Conservation (phyloP, 371 early-diverging fungal genomes). For the Vairimorpha ceranae region DNA sequence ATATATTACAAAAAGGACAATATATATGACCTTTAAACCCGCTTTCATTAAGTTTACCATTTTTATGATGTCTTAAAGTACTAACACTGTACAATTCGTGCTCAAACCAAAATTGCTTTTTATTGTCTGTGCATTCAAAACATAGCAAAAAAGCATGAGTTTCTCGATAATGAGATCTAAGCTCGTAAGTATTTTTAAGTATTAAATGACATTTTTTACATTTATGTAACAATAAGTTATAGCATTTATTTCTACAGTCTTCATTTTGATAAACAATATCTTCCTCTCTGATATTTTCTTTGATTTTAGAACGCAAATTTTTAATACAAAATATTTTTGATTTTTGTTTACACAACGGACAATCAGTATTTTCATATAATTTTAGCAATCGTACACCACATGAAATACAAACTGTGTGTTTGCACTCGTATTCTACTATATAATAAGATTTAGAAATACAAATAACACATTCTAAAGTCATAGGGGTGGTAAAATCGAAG, state of each 20-base stretch:
- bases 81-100: constrained; percentile 38
- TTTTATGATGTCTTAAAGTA: constrained; percentile 49
- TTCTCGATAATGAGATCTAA: constrained; percentile 51
- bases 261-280: constrained; percentile 15
- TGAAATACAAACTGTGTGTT: constrained; percentile 42
- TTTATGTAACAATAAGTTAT: constrained; percentile 31
- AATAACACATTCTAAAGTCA: constrained; percentile 46
- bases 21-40: constrained; percentile 58
- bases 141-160: constrained; percentile 53
- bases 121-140: constrained; percentile 48
- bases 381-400: constrained; percentile 45
- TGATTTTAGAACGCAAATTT: neutral
- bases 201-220: constrained; percentile 50
- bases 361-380: constrained; percentile 30
- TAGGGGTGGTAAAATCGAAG: constrained; percentile 26
- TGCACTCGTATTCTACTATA: constrained; percentile 43
- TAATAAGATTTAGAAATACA: constrained; percentile 11
- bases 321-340: neutral
- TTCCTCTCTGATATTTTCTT: neutral
- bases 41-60: constrained; percentile 41
- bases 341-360: constrained; percentile 45
- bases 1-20: constrained; percentile 57
- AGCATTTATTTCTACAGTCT: constrained; percentile 33
- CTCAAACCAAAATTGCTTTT: constrained; percentile 58
- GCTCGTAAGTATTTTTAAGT: constrained; percentile 31